A percentile compares a stretch with the other conserved stretches of the same genome.
These are phyloP conservation scores for Populus alba DNA, from an alignment of 345 rosid species.

Conservation along the genomic window DNA sequence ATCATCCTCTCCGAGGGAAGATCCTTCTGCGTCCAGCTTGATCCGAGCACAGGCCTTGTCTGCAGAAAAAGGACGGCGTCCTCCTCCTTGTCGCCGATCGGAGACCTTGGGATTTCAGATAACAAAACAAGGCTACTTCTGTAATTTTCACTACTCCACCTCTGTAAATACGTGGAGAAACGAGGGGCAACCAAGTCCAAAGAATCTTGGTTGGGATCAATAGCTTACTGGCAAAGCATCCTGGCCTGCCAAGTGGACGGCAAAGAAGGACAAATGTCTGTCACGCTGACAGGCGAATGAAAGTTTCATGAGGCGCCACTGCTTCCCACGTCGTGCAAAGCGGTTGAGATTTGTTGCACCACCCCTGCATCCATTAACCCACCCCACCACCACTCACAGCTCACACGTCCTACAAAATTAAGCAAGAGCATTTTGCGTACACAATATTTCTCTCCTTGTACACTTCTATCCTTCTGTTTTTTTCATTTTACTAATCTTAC, in stretches of 20 bases:
- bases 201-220: background rate
- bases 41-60: background rate
- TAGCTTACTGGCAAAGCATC: conserved; percentile 8
- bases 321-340: background rate
- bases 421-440: background rate
- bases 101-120: background rate
- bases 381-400: background rate
- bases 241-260: conserved; percentile 18
- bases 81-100: background rate
- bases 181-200: background rate
- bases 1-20: background rate
- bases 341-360: background rate
- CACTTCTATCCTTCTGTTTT: too few relatives aligned
- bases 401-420: too few relatives aligned
- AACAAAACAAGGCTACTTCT: background rate
- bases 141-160: background rate
- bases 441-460: background rate
- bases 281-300: background rate
- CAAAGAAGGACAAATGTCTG: conserved; percentile 18
- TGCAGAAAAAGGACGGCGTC: background rate
- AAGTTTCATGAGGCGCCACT: background rate
- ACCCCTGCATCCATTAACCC: background rate
- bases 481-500: too few relatives aligned
- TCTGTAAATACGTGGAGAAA: background rate
- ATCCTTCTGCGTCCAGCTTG: background rate